These are phyloP conservation scores for Fraxinus anomala DNA, from an alignment of 257 asterid species.

Conservation along the genomic window DNA sequence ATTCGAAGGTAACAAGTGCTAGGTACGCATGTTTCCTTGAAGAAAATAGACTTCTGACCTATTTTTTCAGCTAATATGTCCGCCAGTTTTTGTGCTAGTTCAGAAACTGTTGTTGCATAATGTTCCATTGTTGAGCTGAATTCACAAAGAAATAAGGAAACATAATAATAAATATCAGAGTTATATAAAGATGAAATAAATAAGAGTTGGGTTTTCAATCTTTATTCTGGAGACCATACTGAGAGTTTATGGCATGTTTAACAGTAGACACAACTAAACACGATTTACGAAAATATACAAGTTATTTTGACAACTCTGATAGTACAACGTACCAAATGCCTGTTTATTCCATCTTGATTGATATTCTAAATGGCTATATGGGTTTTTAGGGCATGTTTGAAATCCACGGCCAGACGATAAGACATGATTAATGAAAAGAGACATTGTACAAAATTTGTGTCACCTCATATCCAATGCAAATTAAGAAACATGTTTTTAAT, in stretches of 20 bases:
- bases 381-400: neutral
- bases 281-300: too few relatives aligned
- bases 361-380: neutral
- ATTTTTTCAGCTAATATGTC: constrained; percentile 58
- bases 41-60: constrained; percentile 44
- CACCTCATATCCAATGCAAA: neutral
- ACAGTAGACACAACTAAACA: neutral
- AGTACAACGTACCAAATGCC: neutral
- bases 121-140: constrained; percentile 68
- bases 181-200: too few relatives aligned
- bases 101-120: constrained; percentile 50
- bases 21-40: constrained; percentile 54
- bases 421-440: neutral
- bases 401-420: neutral
- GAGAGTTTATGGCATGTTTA: neutral
- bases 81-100: constrained; percentile 57
- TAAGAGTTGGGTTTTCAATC: neutral
- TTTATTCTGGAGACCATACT: too few relatives aligned
- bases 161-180: neutral
- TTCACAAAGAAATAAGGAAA: neutral
- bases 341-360: neutral
- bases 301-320: neutral
- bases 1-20: constrained; percentile 70
- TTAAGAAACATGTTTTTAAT: neutral
- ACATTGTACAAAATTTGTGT: neutral